phyloP scores from a whole-genome alignment of 768 basidiomycete species.

The Coprinopsis sp. region DNA sequence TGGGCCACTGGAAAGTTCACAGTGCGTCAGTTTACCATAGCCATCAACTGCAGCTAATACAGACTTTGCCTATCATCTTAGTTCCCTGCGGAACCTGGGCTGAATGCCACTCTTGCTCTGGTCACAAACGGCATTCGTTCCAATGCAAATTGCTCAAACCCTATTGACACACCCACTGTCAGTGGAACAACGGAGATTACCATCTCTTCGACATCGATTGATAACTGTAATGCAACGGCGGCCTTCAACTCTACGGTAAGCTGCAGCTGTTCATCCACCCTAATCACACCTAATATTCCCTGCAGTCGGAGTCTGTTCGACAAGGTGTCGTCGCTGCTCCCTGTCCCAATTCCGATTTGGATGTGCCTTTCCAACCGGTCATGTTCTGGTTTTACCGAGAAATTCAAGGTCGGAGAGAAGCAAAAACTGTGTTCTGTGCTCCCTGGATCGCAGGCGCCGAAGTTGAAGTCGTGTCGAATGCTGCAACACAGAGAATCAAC shows the following conservation, averaged over 20 bases:
- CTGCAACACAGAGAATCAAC: background rate
- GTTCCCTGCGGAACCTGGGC: slow-evolving; percentile 36
- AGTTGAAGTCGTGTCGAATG: background rate
- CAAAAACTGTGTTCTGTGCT: slow-evolving; percentile 51
- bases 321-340: slow-evolving; percentile 42
- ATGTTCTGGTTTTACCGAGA: slow-evolving; percentile 53
- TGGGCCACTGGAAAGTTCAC: slow-evolving; percentile 56
- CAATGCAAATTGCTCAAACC: slow-evolving; percentile 41
- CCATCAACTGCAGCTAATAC: background rate
- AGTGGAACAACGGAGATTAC: slow-evolving; percentile 17
- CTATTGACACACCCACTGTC: slow-evolving; percentile 25
- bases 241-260: slow-evolving; percentile 35
- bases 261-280: background rate
- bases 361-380: slow-evolving; percentile 45
- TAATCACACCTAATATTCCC: background rate
- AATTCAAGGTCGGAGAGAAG: slow-evolving; percentile 31
- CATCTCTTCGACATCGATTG: slow-evolving; percentile 40
- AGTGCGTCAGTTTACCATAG: slow-evolving; percentile 27
- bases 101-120: slow-evolving; percentile 51
- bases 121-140: slow-evolving; percentile 51
- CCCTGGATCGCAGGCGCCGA: slow-evolving; percentile 36
- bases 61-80: slow-evolving; percentile 16
- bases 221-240: slow-evolving; percentile 40
- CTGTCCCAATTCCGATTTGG: slow-evolving; percentile 26
- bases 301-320: slow-evolving; percentile 37